phyloP scores from a whole-genome alignment of 768 basidiomycete genomes.

The Auriscalpium microsporum region DNA sequence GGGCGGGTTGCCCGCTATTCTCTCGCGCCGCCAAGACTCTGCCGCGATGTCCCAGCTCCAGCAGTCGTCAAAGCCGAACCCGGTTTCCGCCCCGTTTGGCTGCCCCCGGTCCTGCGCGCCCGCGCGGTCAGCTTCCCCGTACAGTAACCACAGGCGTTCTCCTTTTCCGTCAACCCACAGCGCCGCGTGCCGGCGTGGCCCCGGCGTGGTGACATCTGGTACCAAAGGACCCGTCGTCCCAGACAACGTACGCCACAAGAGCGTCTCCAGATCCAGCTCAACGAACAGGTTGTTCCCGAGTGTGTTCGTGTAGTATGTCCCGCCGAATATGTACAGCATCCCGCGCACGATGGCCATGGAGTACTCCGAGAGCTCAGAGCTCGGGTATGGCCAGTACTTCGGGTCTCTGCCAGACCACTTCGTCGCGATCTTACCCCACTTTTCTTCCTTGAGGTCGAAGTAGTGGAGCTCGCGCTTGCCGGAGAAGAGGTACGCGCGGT shows the following conservation, averaged over 20 bases:
- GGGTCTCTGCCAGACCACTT: slow-evolving; percentile 13
- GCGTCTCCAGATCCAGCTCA: slow-evolving; percentile 27
- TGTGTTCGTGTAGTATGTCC: slow-evolving; percentile 19
- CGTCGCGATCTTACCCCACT: slow-evolving; percentile 25
- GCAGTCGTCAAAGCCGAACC: slow-evolving; percentile 25
- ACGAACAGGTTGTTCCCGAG: slow-evolving; percentile 33
- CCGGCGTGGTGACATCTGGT: slow-evolving; percentile 21
- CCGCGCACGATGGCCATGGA: slow-evolving; percentile 17
- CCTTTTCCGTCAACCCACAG: slow-evolving; percentile 27
- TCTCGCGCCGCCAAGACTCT: slow-evolving; percentile 25
- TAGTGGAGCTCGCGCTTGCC: slow-evolving; percentile 24
- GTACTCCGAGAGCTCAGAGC: slow-evolving; percentile 8
- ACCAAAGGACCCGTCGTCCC: slow-evolving; percentile 7
- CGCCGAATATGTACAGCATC: slow-evolving; percentile 33
- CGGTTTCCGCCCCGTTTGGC: slow-evolving; percentile 16
- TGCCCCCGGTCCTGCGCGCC: slow-evolving; percentile 20
- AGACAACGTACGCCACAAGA: slow-evolving; percentile 24
- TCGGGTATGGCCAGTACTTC: slow-evolving; percentile 13
- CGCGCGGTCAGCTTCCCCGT: slow-evolving; percentile 28
- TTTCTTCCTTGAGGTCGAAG: slow-evolving; percentile 29
- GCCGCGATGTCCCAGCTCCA: slow-evolving; percentile 29
- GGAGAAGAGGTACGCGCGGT: slow-evolving; percentile 29
- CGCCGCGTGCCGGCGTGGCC: slow-evolving; percentile 26
- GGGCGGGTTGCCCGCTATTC: slow-evolving; percentile 26
- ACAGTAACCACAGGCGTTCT: slow-evolving; percentile 26